Base-by-base conservation (phyloP, 148 eudicot genomes). In the Rhododendron ferrugineum region DNA sequence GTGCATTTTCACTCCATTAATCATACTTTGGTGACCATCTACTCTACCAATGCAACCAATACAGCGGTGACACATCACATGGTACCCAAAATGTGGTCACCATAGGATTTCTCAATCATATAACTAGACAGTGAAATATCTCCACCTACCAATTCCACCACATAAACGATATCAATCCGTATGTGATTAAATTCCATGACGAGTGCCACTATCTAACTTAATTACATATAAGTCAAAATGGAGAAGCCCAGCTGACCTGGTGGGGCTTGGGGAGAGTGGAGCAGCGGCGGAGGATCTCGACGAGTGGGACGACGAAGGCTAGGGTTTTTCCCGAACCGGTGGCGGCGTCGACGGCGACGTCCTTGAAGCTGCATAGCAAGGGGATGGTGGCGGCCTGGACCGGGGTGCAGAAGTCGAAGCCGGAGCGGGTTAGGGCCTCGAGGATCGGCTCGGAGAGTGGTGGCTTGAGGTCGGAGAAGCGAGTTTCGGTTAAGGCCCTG, bases 311-410 rank as follows among this genome's bases (percentile, higher is more conserved):
- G 8, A 94, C 88, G 40, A 96, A 96, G 22, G 98, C 98, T 62
- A 97, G 93, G 89, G 99, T 97, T 90, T 96, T 96, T 0, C 98
- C 98, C 1, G 99, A 95, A 66, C 98, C 98, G 64, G 99, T 97
- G 90, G 99, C 99, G 89, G 99, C 99, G 83, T 97, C 95, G 70
- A 95, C 99, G 18, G 98, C 91, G 30, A 97, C 99, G 73, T 95
- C 98, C 85, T 97, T 95, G 85, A 87, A 89, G 66, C 70, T 73
- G 87, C 97, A 93, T 3, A 97, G 93, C 74, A 92, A 50, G 22
- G 99, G 99, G 20, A 95, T 97, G 34, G 99, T 95, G 84, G 92
- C 94, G 78, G 94, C 96, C 86, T 97, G 99, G 84, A 97, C 99
- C 81, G 98, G 99, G 1, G 99, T 95, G 83, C 99, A 97, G 80